Base-by-base conservation (phyloP, 768 basidiomycete species). In the Peribolospora baueri region DNA sequence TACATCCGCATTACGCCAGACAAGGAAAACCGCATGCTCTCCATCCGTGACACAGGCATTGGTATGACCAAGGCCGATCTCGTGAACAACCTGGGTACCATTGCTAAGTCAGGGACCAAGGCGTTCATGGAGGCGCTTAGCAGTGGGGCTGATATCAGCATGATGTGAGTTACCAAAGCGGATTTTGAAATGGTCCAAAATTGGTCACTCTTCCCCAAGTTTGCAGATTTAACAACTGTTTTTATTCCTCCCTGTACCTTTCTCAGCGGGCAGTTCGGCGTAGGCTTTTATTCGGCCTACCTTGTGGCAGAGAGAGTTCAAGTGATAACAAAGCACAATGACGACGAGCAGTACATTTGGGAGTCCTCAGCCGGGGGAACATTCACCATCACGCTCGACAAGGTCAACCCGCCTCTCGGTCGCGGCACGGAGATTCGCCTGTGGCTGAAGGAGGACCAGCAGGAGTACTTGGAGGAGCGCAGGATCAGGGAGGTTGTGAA, bases 21-120 rank as follows among this genome's bases (percentile, higher is more conserved):
- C 77, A 88, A 87, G 74, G 91, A 88, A 72, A 81, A 82, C 74
- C 91, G 90, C 70, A 66, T 81, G 54, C 79, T 98, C 58, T 71
- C 76, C 68, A 78, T 97, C 70, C 84, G 86, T 59, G 91, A 98
- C 69, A 82, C 85, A 57, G 93, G 93, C 78, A 74, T 98, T 59
- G 91, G 93, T 68, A 93, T 97, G 91, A 98, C 93, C 75, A 98
- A 97, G 77, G 90, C 93, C 58, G 93, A 98, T 72, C 76, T 98
- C 67, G 91, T 97, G 70, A 98, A 98, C 80, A 97, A 97, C 76
- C 58, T 64, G 56, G 68, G 70, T 65, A 71, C 70, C 40, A 71
- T 71, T 61, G 70, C 70, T 62, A 71, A 71, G 63, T 71, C 70
- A 56, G 70, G 70, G 58, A 71, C 70, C 56, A 71, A 90, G 83